A percentile compares a stretch with the other conserved stretches of the same genome.
Conservation (phyloP, 2,329 filamentous ascomycete species). For the Pseudogymnoascus destructans region DNA sequence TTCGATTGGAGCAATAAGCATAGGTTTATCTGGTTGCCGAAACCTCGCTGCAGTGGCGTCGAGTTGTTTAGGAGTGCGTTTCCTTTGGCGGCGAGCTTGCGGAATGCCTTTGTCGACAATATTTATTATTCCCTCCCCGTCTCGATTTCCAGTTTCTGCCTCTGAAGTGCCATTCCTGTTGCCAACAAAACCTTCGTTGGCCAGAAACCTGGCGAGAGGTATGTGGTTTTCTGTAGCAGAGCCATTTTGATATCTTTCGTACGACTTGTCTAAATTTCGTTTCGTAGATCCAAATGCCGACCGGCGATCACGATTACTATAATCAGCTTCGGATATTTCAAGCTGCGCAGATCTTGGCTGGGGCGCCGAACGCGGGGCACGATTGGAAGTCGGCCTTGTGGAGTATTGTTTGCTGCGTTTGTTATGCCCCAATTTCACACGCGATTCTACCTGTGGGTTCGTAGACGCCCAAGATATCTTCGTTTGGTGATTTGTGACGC, state of each 20-base stretch:
- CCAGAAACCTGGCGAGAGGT: constrained; percentile 29
- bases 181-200: constrained; percentile 16
- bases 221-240: constrained; percentile 22
- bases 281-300: constrained; percentile 39
- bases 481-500: constrained; percentile 2
- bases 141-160: not conserved
- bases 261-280: constrained; percentile 41
- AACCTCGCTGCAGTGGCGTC: constrained; percentile 24
- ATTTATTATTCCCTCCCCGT: not conserved
- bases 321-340: constrained; percentile 33
- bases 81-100: constrained; percentile 15
- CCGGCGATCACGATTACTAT: constrained; percentile 22
- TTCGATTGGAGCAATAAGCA: constrained; percentile 18
- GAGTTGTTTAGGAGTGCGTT: constrained; percentile 20
- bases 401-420: not conserved
- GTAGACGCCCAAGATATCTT: not conserved
- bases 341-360: constrained; percentile 39
- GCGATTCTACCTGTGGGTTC: not conserved
- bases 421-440: not conserved
- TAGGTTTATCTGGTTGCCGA: constrained; percentile 24
- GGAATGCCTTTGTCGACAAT: not conserved
- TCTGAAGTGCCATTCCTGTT: constrained; percentile 10
- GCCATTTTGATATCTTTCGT: constrained; percentile 30
- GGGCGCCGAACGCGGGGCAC: not conserved
- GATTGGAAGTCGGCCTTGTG: not conserved